These are phyloP conservation scores for Luzula sylvatica DNA, from an alignment of 176 grass and related monocot species.

Conservation along the genomic window DNA sequence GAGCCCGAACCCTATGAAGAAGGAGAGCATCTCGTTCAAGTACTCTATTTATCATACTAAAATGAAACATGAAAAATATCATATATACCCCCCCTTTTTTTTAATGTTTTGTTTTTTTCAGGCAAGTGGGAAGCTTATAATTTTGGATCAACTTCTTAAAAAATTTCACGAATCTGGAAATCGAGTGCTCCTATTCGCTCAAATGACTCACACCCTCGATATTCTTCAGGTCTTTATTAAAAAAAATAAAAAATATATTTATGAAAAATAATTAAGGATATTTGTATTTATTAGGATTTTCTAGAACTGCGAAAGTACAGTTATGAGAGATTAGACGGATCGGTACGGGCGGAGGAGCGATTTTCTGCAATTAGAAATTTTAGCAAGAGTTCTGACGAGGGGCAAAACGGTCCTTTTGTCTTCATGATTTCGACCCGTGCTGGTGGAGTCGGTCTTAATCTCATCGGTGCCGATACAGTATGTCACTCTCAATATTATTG, in stretches of 20 bases:
- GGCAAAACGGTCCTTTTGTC: slow-evolving; percentile 62
- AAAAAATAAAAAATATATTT: background rate
- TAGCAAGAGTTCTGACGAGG: slow-evolving; percentile 37
- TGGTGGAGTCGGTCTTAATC: slow-evolving; percentile 93
- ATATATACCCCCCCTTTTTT: too few species aligned
- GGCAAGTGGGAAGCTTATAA: slow-evolving; percentile 91
- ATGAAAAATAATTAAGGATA: background rate
- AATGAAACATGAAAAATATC: background rate
- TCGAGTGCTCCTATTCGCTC: slow-evolving; percentile 90
- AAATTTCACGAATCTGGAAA: slow-evolving; percentile 60
- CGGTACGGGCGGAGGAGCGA: slow-evolving; percentile 87
- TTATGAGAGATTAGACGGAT: slow-evolving; percentile 88
- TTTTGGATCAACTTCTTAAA: slow-evolving; percentile 68
- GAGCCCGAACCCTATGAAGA: slow-evolving; percentile 92
- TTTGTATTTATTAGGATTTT: slow-evolving; percentile 56
- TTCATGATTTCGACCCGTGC: slow-evolving; percentile 99
- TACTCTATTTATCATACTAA: slow-evolving; percentile 2
- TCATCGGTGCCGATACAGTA: slow-evolving; percentile 93
- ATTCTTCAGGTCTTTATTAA: slow-evolving; percentile 77
- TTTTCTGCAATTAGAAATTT: slow-evolving; percentile 94
- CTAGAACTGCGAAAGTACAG: slow-evolving; percentile 79
- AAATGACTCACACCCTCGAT: slow-evolving; percentile 95
- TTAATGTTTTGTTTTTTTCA: slow-evolving; percentile 25
- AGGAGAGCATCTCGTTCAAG: slow-evolving; percentile 65
- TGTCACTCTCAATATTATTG: slow-evolving; percentile 26